phyloP scores from a whole-genome alignment of 352 stramenopile genomes.

The Phytophthora fragariae region DNA sequence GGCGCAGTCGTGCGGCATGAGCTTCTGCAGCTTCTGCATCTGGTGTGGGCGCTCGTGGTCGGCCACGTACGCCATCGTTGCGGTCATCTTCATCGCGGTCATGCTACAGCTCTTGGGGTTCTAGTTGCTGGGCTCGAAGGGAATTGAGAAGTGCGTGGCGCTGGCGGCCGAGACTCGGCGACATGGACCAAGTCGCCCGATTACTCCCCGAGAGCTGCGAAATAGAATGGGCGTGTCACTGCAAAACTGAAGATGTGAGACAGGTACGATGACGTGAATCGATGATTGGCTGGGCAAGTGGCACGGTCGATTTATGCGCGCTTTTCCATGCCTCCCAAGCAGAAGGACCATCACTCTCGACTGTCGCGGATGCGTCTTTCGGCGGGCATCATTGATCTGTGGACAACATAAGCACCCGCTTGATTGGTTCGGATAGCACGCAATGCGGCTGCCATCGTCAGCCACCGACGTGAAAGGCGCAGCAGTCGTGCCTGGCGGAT shows the following conservation, averaged over 20 bases:
- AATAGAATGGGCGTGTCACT: conserved; percentile 1
- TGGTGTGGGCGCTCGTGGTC: conserved; percentile 28
- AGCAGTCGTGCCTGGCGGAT: background rate
- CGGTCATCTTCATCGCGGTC: conserved; percentile 16
- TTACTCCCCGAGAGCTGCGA: background rate
- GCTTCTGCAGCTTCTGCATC: conserved; percentile 40
- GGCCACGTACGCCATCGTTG: conserved; percentile 8
- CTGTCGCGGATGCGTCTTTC: background rate
- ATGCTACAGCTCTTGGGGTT: conserved; percentile 2
- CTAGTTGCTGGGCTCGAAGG: conserved; percentile 1
- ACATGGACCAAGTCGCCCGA: background rate
- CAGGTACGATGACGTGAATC: conserved; percentile 15
- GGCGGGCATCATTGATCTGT: conserved; percentile 23
- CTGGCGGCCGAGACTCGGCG: background rate
- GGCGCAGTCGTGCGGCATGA: conserved; percentile 42
- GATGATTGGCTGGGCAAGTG: conserved; percentile 22
- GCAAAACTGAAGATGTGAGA: conserved; percentile 43
- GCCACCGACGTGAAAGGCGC: background rate
- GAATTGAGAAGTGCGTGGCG: conserved; percentile 30
- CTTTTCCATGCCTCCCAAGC: background rate
- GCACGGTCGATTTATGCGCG: background rate
- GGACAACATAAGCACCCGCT: conserved; percentile 5
- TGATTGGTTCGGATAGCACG: conserved; percentile 14
- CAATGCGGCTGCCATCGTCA: background rate
- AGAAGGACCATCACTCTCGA: conserved; percentile 12